A percentile compares a stretch with the other conserved stretches of the same genome.
These are phyloP conservation scores for Naganishia friedmannii DNA, from an alignment of 768 basidiomycete genomes.

Conservation along the genomic window DNA sequence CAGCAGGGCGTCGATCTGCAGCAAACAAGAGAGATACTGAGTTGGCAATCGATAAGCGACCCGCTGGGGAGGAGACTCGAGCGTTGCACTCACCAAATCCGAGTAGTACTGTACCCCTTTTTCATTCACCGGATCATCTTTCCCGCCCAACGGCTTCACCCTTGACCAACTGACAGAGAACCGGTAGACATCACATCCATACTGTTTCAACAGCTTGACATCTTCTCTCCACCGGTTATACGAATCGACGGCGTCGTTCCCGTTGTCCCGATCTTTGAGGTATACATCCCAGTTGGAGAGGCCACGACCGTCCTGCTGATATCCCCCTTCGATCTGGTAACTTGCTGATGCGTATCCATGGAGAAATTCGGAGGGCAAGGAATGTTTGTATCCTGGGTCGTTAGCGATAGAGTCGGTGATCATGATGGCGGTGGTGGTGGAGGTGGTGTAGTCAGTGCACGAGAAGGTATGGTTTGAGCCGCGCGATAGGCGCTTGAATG, in stretches of 20 bases:
- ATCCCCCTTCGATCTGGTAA: conserved; percentile 66
- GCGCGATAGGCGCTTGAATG: no score
- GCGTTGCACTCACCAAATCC: conserved; percentile 30
- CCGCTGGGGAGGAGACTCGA: no score
- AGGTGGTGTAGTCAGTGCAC: no score
- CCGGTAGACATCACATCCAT: conserved; percentile 69
- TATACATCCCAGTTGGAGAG: conserved; percentile 15
- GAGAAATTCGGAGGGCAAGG: conserved; percentile 38
- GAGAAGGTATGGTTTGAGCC: no score
- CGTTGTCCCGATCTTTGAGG: conserved; percentile 19
- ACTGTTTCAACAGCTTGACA: conserved; percentile 58
- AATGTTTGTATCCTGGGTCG: neutral
- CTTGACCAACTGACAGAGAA: conserved; percentile 75
- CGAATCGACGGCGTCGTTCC: conserved; percentile 23
- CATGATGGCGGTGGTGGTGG: no score
- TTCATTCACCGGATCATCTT: conserved; percentile 69
- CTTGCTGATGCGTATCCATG: conserved; percentile 56
- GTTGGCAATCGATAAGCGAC: neutral
- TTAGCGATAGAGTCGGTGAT: neutral
- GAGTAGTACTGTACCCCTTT: conserved; percentile 41
- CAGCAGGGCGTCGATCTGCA: conserved; percentile 39
- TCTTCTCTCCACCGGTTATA: conserved; percentile 31
- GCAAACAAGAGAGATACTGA: conserved; percentile 36
- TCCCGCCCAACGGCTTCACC: conserved; percentile 69
- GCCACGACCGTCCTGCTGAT: conserved; percentile 18